Base-by-base conservation (phyloP, 305 asterid species). In the Salvia sclarea region DNA sequence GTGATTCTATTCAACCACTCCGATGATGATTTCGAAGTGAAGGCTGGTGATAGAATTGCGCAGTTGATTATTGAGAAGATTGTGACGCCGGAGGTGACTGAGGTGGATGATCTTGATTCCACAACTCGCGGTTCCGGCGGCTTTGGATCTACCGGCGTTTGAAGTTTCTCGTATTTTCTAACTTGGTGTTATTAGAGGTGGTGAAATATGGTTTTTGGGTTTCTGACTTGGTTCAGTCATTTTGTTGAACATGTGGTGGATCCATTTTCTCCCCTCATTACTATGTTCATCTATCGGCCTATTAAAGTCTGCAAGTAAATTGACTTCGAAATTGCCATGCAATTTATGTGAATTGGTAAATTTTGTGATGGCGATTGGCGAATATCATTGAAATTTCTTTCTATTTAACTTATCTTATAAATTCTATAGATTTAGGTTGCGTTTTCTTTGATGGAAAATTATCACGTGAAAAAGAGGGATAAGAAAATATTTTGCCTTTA, bases 1-100 rank as follows among this genome's bases (percentile, higher is more conserved):
- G 74, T 59, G 74, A 59, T 69, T 35, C 61, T 69, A 41, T 59
- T 69, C 61, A 69, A 69, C 31, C 61, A 59, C 21, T 69, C 74
- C 0, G 62, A 70, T 48, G 62, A 24, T 38, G 68, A 70, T 37
- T 70, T 60, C 5, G 68, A 70, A 12, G 75, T 70, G 62, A 60
- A 60, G 55, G 48, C 24, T 1, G 62, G 75, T 22, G 75, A 70
- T 49, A 37, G 68, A 49, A 49, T 70, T 16, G 75, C 68, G 41
- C 75, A 60, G 68, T 60, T 70, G 62, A 70, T 70, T 3, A 35
- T 70, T 4, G 8, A 70, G 54, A 60, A 35, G 65, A 70, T 70
- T 37, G 68, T 60, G 58, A 60, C 68, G 22, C 75, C 75, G 5
- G 75, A 60, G 31, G 68, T 60, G 24, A 3, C 61, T 2, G 75